Conservation (phyloP, 257 asterid species). For the Fraxinus quadrangulata region DNA sequence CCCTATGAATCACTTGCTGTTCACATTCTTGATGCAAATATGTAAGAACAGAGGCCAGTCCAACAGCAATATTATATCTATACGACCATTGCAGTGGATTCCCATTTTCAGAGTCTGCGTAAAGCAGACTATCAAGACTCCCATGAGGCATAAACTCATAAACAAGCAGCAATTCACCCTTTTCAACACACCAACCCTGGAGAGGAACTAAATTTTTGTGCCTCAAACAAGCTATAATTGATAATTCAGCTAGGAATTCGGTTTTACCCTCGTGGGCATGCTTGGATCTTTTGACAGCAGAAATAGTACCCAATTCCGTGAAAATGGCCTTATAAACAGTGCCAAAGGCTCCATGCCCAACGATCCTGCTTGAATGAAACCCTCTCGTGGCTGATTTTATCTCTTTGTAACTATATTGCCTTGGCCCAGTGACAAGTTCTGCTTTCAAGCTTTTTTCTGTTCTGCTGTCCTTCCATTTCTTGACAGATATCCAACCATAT, state of each 20-base stretch:
- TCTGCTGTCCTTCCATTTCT: slow-evolving; percentile 57
- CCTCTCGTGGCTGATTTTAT: slow-evolving; percentile 80
- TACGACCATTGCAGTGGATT: slow-evolving; percentile 63
- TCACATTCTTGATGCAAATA: slow-evolving; percentile 93
- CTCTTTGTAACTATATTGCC: slow-evolving; percentile 69
- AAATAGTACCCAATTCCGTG: slow-evolving; percentile 34
- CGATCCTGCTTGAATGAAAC: slow-evolving; percentile 67
- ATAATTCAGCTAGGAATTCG: slow-evolving; percentile 78
- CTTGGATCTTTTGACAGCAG: slow-evolving; percentile 89
- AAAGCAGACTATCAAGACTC: slow-evolving; percentile 65
- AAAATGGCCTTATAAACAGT: slow-evolving; percentile 86
- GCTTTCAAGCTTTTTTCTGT: slow-evolving; percentile 50
- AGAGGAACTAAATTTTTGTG: slow-evolving; percentile 91
- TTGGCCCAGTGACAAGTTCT: slow-evolving; percentile 72
- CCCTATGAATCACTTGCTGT: slow-evolving; percentile 95
- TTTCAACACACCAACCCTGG: slow-evolving; percentile 86
- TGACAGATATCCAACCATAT: slow-evolving; percentile 56
- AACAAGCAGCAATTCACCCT: slow-evolving; percentile 84
- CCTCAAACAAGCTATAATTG: slow-evolving; percentile 85
- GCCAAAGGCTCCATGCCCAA: slow-evolving; percentile 90
- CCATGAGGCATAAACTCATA: slow-evolving; percentile 94
- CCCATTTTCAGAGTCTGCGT: slow-evolving; percentile 42
- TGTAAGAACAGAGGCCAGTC: slow-evolving; percentile 83
- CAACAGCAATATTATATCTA: slow-evolving; percentile 83
- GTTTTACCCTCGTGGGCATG: slow-evolving; percentile 81